Conservation (phyloP, 2,329 filamentous ascomycete genomes). For the Dichotomopilus funicola region DNA sequence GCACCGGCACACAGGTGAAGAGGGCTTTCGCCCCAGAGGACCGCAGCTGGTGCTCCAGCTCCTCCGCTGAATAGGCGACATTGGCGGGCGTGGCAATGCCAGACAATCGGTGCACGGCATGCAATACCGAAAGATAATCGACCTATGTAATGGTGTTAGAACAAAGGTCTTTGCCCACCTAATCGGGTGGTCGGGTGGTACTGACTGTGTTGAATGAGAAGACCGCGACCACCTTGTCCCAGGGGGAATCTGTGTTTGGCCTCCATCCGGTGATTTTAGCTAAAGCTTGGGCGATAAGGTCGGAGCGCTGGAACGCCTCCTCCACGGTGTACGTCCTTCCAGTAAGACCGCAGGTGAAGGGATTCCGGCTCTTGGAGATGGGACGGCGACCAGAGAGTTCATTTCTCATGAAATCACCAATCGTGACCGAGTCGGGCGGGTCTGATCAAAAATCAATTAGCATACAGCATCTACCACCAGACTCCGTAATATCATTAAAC, state of each 20-base stretch:
- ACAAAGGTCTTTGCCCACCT: not conserved
- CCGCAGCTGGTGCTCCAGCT: constrained; percentile 66
- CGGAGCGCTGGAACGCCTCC: constrained; percentile 60
- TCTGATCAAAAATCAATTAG: constrained; percentile 30
- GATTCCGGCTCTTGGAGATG: constrained; percentile 55
- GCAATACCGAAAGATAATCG: constrained; percentile 66
- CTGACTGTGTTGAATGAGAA: constrained; percentile 75
- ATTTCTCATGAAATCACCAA: constrained; percentile 70
- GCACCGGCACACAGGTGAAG: constrained; percentile 64
- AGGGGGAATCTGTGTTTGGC: constrained; percentile 65
- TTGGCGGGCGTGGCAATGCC: constrained; percentile 70
- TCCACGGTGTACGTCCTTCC: constrained; percentile 58
- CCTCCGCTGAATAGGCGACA: constrained; percentile 62
- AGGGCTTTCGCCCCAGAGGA: constrained; percentile 62
- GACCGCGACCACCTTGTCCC: constrained; percentile 71
- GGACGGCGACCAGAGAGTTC: constrained; percentile 63
- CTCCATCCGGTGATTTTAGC: constrained; percentile 65
- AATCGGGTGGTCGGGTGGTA: not conserved
- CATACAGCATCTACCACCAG: not conserved
- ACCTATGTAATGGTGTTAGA: constrained; percentile 41
- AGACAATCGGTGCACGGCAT: constrained; percentile 68
- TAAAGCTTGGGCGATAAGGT: constrained; percentile 61
- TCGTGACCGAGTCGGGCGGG: constrained; percentile 65
- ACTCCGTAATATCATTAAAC: constrained; percentile 13
- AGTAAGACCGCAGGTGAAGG: constrained; percentile 71